Base-by-base conservation (phyloP, 805 yeast genomes). In the Priceomyces haplophilus region DNA sequence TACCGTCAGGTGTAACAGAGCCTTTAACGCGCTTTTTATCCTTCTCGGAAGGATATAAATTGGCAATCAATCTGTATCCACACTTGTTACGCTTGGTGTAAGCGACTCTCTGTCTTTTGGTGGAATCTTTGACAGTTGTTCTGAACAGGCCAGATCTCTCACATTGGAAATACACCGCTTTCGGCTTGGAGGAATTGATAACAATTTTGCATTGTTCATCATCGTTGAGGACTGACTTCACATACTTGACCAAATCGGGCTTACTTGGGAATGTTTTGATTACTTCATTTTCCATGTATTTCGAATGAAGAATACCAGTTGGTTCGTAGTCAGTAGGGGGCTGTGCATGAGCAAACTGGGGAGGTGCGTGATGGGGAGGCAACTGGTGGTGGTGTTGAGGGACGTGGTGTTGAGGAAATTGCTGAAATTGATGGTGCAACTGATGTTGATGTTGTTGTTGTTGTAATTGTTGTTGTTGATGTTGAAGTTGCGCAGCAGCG, bases 131-230 rank as follows among this genome's bases (percentile, higher is more conserved):
- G 41, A 71, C 76, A 3, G 76, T 71, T 32, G 76, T 71, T 55
- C 76, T 58, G 47, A 69, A 71, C 25, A 64, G 58, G 2, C 76
- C 76, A 4, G 72, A 64, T 37, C 74, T 52, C 51, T 71, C 76
- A 51, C 74, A 71, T 54, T 69, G 74, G 56, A 70, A 71, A 55
- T 71, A 71, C 17, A 71, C 72, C 4, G 76, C 76, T 54, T 71
- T 69, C 17, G 75, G 75, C 55, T 71, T 71, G 20, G 74, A 68
- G 21, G 73, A 67, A 54, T 68, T 69, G 54, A 71, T 70, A 34
- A 71, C 76, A 53, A 71, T 69, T 52, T 69, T 64, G 53, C 75
- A 70, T 45, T 57, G 59, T 43, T 62, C 67, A 38, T 58, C 63
- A 15, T 56, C 61, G 30, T 68, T 65, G 42, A 71, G 66, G 29